Evolutionary conservation across 2,329 filamentous ascomycete genomes (phyloP), one percentile per base, ranked within the genome.

Genomic region (Paraphaeosphaeria sporulosa): DNA sequence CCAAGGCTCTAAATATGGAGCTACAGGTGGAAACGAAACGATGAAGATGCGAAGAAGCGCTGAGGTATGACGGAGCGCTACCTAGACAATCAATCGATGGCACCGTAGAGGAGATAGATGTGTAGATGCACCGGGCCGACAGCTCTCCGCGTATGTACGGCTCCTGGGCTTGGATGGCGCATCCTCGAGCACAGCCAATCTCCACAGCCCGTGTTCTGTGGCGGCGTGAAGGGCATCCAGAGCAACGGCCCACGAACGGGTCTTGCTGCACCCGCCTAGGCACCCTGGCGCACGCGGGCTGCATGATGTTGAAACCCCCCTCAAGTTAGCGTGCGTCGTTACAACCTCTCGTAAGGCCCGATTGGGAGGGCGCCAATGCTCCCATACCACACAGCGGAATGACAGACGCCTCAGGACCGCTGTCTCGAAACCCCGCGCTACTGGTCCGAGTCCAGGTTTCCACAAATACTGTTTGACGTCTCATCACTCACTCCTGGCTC

Each of bases 381-480:
- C 53, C 55, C 59, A 49, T 30, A 59, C 62, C 59, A 71, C 66
- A 68, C 64, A 70, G 67, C 70, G 62, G 66, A 67, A 69, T 71
- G 68, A 70, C 66, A 72, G 74, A 69, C 69, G 72, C 74, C 74
- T 76, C 70, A 78, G 74, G 71, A 74, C 68, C 71, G 68, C 70
- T 71, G 71, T 72, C 67, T 64, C 76, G 73, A 77, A 77, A 78
- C 76, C 70, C 64, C 69, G 70, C 69, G 63, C 73, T 70, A 73
- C 73, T 70, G 64, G 59, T 66, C 65, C 55, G 63, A 68, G 65
- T 62, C 63, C 68, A 57, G 68, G 65, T 67, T 71, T 75, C 66
- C 69, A 75, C 75, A 75, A 76, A 77, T 76, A 77, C 73, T 61
- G 66, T 75, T 76, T 76, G 68, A 68, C 66, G 71, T 78, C 76